Evolutionary conservation across 2,329 filamentous ascomycete genomes (phyloP), one percentile per base, ranked within the genome.

Genomic region (Phymatotrichopsis omnivora): DNA sequence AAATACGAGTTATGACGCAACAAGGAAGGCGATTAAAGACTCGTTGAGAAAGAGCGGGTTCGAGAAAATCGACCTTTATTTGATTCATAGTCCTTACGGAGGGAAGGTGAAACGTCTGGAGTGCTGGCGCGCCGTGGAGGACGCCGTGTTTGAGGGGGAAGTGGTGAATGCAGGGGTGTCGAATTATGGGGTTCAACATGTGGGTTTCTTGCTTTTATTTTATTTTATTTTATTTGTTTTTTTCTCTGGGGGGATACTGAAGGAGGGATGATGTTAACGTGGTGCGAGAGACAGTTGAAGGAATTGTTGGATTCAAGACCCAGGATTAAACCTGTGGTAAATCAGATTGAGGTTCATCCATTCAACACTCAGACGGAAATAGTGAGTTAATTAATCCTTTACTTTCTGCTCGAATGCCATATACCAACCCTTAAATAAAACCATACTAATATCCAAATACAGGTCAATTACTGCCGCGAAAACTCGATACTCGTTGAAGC

Each of bases 321-420:
- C 0, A 68, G 70, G 0, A 71, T 82, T 34, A 62, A 67, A 7
- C 83, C 84, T 0, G 74, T 76, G 1, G 75, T 89, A 39, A 89
- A 89, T 58, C 84, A 91, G 65, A 80, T 87, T 57, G 81, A 89
- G 61, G 73, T 87, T 2, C 82, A 89, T 51, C 83, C 82, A 0
- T 91, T 89, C 72, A 85, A 87, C 61, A 85, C 81, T 2, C 75
- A 80, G 41, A 69, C 68, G 0, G 69, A 71, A 28, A 85, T 91
- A 52, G 72, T 55, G 11, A 23, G 41, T 38, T 10, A 3, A 8
- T 25, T 4, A 7, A n/a, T n/a, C 8, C 16, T 5, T 4, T 10
- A 16, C 22, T 5, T 3, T 7, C 4, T 7, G 8, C 12, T 16
- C 41, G 2, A 39, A 28, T 4, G 34, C 6, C 34, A 32, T 17